Evolutionary conservation across 148 eudicot species (phyloP), one percentile per base, ranked within the genome.

Genomic region (Beta vulgaris): DNA sequence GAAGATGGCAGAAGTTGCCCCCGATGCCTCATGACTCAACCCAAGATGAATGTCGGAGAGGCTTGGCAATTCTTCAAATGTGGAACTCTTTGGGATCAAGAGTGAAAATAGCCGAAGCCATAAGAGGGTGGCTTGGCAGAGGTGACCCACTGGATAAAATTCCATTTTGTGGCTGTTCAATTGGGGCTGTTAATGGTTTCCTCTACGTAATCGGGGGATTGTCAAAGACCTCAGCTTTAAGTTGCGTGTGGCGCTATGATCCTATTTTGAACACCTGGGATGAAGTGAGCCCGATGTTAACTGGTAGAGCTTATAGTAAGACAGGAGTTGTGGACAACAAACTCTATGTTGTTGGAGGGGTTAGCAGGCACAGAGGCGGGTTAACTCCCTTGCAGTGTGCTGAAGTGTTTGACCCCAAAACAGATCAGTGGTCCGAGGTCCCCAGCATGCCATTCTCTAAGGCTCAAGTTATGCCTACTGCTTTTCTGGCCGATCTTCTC

Each of bases 361-460:
- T 96, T 69, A 88, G 87, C 60, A 88, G 79, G 76, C 87, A 82
- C 53, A 94, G 86, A n/a, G 92, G 89, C 49, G 93, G 97, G 36
- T 74, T 92, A 36, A 79, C 76, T 57, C 99, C 99, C 42, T 90
- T 96, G 65, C 98, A 88, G 78, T 89, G 98, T 28, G 98, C 91
- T 28, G 99, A 96, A 84, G 89, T 92, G 11, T 92, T 79, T 81
- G 93, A 96, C 79, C 99, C 99, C 2, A 39, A 73, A 44, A 84
- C 90, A 9, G 91, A 86, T 43, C 14, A 70, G 25, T 96, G 98
- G 99, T 83, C 95, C 16, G 86, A 85, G 43, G 79, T 96, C 25
- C 97, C 99, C 21, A 89, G 85, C 88, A 96, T 96, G 99, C 98
- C 99, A 1, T 96, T 96, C 77, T 80, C 94, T 39, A 96, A 91